Evolutionary conservation across 805 yeast genomes (phyloP).

Genomic region (Myxozyma neotropica): DNA sequence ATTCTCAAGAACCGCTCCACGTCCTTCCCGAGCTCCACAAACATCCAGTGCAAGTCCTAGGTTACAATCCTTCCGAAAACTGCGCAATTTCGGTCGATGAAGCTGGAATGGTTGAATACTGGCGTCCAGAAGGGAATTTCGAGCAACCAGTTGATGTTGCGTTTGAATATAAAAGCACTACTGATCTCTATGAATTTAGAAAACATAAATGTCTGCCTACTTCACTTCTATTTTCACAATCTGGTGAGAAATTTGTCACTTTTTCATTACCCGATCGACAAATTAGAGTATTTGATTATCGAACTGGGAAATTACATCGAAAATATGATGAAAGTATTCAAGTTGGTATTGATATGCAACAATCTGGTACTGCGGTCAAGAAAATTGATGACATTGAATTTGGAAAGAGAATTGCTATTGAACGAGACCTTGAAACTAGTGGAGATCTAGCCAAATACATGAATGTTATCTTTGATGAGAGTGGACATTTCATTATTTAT

Average conservation of each 20-base stretch:
- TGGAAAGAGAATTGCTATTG: constrained; percentile 38
- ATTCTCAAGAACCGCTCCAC: constrained; percentile 26
- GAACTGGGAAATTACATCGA: constrained; percentile 43
- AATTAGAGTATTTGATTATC: constrained; percentile 43
- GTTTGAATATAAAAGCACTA: constrained; percentile 47
- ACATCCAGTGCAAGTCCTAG: constrained; percentile 35
- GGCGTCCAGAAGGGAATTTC: constrained; percentile 37
- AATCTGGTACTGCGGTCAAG: not conserved
- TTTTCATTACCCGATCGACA: constrained; percentile 43
- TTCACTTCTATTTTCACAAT: constrained; percentile 37
- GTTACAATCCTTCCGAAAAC: constrained; percentile 36
- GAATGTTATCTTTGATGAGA: constrained; percentile 40
- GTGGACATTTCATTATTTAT: constrained; percentile 40
- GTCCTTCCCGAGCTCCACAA: constrained; percentile 36
- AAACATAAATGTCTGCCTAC: constrained; percentile 41
- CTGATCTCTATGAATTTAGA: constrained; percentile 46
- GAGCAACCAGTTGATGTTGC: constrained; percentile 34
- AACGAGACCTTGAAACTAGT: constrained; percentile 34
- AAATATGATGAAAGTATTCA: constrained; percentile 41
- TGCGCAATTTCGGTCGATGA: constrained; percentile 41
- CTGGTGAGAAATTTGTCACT: constrained; percentile 41
- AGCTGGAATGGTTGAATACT: constrained; percentile 46
- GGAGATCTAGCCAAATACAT: not conserved
- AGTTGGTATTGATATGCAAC: constrained; percentile 38
- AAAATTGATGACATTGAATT: constrained; percentile 39